Conservation (phyloP, 2,329 filamentous ascomycete genomes). For the Xylogone sp. region DNA sequence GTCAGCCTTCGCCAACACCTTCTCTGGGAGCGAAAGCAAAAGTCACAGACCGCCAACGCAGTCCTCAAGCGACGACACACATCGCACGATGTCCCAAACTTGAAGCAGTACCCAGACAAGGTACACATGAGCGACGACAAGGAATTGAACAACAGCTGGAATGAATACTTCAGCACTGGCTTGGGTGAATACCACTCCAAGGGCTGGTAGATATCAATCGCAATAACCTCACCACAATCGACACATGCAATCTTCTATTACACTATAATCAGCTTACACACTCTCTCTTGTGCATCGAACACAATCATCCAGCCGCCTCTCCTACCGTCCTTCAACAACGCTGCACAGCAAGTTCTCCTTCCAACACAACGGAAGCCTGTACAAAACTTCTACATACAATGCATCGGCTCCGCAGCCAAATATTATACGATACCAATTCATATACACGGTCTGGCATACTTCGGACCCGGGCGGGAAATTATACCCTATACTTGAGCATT, state of each 20-base stretch:
- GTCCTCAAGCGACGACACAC: constrained; percentile 88
- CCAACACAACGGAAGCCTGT: not conserved
- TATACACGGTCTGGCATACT: not conserved
- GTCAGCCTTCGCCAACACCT: constrained; percentile 89
- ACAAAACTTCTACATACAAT: not conserved
- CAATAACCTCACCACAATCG: not conserved
- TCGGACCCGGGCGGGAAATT: not conserved
- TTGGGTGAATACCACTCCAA: constrained; percentile 76
- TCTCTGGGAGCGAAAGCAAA: constrained; percentile 93
- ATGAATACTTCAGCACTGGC: constrained; percentile 83
- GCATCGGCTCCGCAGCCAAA: not conserved
- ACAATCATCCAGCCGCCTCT: too few relatives aligned
- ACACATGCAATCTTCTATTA: too few relatives aligned
- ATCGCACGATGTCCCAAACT: constrained; percentile 83
- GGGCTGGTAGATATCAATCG: constrained; percentile 63
- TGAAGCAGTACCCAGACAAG: constrained; percentile 75
- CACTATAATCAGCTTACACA: too few relatives aligned
- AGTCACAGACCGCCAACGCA: constrained; percentile 82
- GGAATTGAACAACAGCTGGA: constrained; percentile 68
- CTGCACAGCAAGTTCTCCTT: not conserved
- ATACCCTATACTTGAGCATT: not conserved
- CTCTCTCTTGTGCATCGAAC: too few relatives aligned
- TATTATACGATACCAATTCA: not conserved
- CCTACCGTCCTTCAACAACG: too few relatives aligned
- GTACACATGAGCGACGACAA: constrained; percentile 50